phyloP scores from a whole-genome alignment of 139 green algal species.

The Mychonastes homosphaera region DNA sequence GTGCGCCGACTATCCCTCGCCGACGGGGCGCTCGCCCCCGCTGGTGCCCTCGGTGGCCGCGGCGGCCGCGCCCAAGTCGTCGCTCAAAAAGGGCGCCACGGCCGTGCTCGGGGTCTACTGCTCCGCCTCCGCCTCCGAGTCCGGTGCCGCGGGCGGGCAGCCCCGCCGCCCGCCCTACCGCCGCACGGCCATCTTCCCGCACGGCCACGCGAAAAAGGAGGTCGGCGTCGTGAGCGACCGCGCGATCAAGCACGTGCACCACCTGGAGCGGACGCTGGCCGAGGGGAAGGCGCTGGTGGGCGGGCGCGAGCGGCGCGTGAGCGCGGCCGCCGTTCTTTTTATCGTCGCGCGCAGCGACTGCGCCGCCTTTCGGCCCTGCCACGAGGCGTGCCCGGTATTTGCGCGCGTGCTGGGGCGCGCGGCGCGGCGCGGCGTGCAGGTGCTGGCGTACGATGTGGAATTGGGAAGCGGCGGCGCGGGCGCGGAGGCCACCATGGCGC shows the following conservation, averaged over 20 bases:
- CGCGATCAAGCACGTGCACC: conserved; percentile 33
- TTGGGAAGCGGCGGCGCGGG: too few species aligned
- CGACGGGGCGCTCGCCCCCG: too few species aligned
- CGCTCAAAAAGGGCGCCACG: conserved; percentile 1
- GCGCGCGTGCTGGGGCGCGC: conserved; percentile 17
- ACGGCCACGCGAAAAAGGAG: conserved; percentile 16
- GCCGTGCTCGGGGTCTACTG: background rate
- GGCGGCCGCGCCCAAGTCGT: too few species aligned
- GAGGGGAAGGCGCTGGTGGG: background rate
- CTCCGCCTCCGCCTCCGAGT: too few species aligned
- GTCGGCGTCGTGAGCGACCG: conserved; percentile 29
- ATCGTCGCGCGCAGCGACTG: conserved; percentile 14
- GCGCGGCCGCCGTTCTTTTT: background rate
- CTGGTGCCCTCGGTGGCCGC: too few species aligned
- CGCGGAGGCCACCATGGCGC: too few species aligned
- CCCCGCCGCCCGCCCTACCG: too few species aligned
- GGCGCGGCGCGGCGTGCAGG: conserved; percentile 14
- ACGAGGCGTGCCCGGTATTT: conserved; percentile 27
- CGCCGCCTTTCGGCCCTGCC: conserved; percentile 23
- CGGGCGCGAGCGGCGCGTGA: background rate
- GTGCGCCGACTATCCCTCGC: conserved; percentile 25
- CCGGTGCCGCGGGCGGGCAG: too few species aligned
- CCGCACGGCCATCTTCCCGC: conserved; percentile 25
- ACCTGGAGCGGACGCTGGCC: conserved; percentile 16
- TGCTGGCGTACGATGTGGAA: conserved; percentile 24